Conservation (phyloP, 2,329 filamentous ascomycete genomes). For the Alternaria alternata region DNA sequence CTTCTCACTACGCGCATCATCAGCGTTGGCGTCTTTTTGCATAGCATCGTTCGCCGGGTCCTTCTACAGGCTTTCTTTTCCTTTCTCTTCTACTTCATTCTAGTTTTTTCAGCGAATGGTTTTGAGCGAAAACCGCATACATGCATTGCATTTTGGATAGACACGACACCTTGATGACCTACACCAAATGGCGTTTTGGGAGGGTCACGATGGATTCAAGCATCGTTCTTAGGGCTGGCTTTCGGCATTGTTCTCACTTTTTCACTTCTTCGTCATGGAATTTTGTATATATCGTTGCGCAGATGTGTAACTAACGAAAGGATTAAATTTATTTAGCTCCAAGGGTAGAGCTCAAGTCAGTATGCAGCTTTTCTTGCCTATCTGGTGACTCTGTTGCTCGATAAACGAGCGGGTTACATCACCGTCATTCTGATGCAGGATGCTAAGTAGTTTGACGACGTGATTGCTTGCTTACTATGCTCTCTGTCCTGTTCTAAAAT, state of each 20-base stretch:
- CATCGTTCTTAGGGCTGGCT: background rate
- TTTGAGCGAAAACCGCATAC: slow-evolving; percentile 9
- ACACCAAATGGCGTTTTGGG: slow-evolving; percentile 5
- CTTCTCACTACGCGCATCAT: background rate
- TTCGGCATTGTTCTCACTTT: background rate
- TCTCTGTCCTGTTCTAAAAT: background rate
- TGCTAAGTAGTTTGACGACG: background rate
- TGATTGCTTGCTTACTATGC: background rate
- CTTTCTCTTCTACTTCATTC: background rate
- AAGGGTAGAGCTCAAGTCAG: background rate
- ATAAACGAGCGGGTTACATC: background rate
- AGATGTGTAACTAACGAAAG: background rate
- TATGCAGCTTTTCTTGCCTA: background rate
- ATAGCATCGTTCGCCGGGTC: background rate
- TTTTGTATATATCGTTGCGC: slow-evolving; percentile 11
- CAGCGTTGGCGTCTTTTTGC: background rate
- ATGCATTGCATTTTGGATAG: slow-evolving; percentile 10
- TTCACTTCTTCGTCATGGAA: background rate
- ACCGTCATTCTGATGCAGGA: background rate
- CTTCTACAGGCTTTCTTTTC: background rate
- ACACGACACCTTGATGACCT: slow-evolving; percentile 8
- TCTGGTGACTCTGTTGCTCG: background rate
- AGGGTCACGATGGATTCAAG: background rate
- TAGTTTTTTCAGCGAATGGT: slow-evolving; percentile 1
- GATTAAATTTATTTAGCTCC: background rate